Percentiles rank a stretch among this genome's conserved stretches.
Conservation (phyloP, 345 rosid species). For the Gossypioides kirkii region DNA sequence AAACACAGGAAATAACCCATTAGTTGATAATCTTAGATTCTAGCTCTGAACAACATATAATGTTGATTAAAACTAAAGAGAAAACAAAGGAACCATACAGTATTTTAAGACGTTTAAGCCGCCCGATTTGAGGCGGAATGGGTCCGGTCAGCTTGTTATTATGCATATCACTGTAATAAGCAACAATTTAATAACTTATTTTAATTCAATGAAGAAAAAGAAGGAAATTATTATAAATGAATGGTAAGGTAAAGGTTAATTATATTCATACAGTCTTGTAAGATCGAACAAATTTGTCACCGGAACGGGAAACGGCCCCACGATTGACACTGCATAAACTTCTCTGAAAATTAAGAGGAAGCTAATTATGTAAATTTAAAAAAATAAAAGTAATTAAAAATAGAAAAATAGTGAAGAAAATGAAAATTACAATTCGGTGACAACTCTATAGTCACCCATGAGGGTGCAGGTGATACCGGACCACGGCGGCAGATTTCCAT, state of each 20-base stretch:
- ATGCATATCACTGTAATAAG: slow-evolving; percentile 60
- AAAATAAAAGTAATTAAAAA: neutral
- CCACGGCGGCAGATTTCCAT: slow-evolving; percentile 15
- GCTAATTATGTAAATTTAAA: neutral
- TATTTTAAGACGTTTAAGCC: slow-evolving; percentile 67
- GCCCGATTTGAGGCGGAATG: slow-evolving; percentile 75
- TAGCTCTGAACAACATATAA: too few relatives aligned
- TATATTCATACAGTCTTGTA: slow-evolving; percentile 51
- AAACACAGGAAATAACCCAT: slow-evolving; percentile 3
- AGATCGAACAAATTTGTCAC: slow-evolving; percentile 76
- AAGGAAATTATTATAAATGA: neutral
- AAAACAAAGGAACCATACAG: slow-evolving; percentile 39
- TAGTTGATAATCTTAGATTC: neutral
- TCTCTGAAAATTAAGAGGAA: slow-evolving; percentile 6
- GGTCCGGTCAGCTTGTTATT: slow-evolving; percentile 90
- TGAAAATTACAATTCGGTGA: slow-evolving; percentile 14
- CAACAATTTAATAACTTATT: neutral
- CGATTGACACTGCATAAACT: slow-evolving; percentile 48
- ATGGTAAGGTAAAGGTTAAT: neutral
- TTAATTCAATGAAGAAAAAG: neutral
- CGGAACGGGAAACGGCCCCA: slow-evolving; percentile 68
- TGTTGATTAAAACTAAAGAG: neutral
- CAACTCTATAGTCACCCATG: slow-evolving; percentile 15
- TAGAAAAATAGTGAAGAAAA: neutral
- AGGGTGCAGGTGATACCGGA: slow-evolving; percentile 18